Conservation (phyloP, 1,284 basidiomycete species). For the Rhodotorula mucilaginosa region DNA sequence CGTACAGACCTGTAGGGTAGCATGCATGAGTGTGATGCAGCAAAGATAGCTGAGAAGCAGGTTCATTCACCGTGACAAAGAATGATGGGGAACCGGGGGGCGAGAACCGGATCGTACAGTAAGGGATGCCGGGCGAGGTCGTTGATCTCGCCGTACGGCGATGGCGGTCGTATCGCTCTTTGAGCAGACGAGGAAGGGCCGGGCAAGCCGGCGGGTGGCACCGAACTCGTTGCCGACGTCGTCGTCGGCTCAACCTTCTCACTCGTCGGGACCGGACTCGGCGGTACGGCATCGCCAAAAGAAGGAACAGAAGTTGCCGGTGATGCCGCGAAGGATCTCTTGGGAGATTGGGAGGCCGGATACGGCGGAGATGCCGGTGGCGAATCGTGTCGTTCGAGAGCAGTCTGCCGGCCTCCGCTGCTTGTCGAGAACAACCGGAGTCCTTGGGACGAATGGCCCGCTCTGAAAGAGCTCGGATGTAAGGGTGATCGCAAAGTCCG, state of each 20-base stretch:
- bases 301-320: not conserved
- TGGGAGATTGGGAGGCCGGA: no score
- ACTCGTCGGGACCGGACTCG: not conserved
- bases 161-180: conserved; percentile 8
- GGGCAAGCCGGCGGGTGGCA: not conserved
- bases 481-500: no score
- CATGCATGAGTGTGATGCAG: not conserved
- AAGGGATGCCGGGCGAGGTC: conserved; percentile 40
- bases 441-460: no score
- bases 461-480: no score
- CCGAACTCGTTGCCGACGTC: not conserved
- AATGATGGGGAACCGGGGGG: conserved; percentile 84
- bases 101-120: conserved; percentile 59
- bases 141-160: conserved; percentile 40
- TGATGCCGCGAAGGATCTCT: no score
- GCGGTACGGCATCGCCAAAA: not conserved
- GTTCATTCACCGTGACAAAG: conserved; percentile 81
- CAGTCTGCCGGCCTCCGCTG: not conserved
- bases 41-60: not conserved
- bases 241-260: not conserved
- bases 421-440: not conserved
- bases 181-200: not conserved
- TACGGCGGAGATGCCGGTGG: no score
- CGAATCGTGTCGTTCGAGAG: no score
- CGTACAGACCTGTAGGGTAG: conserved; percentile 72